Conservation (phyloP, 805 yeast genomes). For the Grigorovia yakushimaensis region DNA sequence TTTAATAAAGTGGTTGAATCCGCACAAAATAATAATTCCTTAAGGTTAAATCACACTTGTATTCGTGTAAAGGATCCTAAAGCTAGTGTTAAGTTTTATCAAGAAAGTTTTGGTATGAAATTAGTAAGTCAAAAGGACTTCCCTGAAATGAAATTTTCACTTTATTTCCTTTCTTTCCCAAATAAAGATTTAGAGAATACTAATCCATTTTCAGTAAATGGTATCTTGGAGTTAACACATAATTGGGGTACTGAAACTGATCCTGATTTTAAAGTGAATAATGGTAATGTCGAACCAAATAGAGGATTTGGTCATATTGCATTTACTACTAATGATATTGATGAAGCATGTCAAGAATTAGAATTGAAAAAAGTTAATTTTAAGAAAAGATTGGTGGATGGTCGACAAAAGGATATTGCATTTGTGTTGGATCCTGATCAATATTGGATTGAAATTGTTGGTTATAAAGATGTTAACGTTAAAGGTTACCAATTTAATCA, state of each 20-base stretch:
- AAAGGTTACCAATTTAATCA: conserved; percentile 53
- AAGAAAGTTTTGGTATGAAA: conserved; percentile 63
- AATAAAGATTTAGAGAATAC: conserved; percentile 35
- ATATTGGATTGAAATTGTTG: conserved; percentile 90
- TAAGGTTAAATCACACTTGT: conserved; percentile 56
- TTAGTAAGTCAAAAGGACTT: conserved; percentile 43
- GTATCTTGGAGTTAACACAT: conserved; percentile 79
- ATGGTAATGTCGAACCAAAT: conserved; percentile 77
- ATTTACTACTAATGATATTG: conserved; percentile 74
- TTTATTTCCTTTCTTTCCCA: conserved; percentile 54
- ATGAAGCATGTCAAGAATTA: conserved; percentile 46
- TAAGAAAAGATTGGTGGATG: conserved; percentile 78
- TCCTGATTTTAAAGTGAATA: conserved; percentile 46
- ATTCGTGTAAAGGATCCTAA: conserved; percentile 77
- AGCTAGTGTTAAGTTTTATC: conserved; percentile 62
- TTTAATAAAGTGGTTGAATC: conserved; percentile 9
- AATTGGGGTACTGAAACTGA: conserved; percentile 63
- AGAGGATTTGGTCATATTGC: conserved; percentile 95
- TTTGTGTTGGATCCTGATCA: conserved; percentile 93
- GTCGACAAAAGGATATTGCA: conserved; percentile 88
- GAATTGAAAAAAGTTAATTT: conserved; percentile 57
- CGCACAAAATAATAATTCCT: conserved; percentile 19
- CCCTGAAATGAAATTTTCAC: conserved; percentile 47
- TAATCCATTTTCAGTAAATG: conserved; percentile 31
- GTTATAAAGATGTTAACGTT: conserved; percentile 31